Conservation (phyloP, 208 protist genomes). For the Polymyxa betae region DNA sequence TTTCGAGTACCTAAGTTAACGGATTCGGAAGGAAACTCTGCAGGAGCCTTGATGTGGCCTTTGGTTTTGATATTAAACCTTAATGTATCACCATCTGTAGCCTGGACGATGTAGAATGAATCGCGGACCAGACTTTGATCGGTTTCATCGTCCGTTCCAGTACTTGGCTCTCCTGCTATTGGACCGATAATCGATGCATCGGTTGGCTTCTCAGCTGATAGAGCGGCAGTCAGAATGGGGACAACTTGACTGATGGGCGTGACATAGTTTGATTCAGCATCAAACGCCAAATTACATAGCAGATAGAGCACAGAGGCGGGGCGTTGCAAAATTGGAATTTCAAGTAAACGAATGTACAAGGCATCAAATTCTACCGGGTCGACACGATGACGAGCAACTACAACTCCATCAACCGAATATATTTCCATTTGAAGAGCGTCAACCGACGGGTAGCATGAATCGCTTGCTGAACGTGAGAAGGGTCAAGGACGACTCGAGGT, state of each 20-base stretch:
- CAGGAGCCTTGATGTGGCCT: not conserved
- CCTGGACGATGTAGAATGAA: slow-evolving; percentile 28
- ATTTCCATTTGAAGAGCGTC: not conserved
- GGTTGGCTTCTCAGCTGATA: not conserved
- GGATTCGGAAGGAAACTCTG: not conserved
- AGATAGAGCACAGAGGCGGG: not conserved
- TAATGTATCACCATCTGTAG: not conserved
- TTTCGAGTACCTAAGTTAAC: not conserved
- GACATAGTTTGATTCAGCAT: not conserved
- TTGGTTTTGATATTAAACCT: not conserved
- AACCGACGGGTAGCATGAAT: not conserved
- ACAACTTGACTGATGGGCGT: not conserved
- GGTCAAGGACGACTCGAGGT: not conserved
- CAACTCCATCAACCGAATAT: not conserved
- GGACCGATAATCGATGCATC: not conserved
- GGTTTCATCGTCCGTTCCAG: not conserved
- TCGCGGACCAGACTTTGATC: not conserved
- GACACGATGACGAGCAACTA: slow-evolving; percentile 6
- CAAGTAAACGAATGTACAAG: not conserved
- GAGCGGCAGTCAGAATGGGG: not conserved
- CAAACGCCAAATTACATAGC: not conserved
- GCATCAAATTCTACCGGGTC: not conserved
- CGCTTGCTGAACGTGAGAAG: not conserved
- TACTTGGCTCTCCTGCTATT: no score
- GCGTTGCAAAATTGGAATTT: not conserved